Percentiles rank a stretch among this genome's conserved stretches.
phyloP scores from a whole-genome alignment of 2,329 filamentous ascomycete species.

The Cladobotryum mycophilum region DNA sequence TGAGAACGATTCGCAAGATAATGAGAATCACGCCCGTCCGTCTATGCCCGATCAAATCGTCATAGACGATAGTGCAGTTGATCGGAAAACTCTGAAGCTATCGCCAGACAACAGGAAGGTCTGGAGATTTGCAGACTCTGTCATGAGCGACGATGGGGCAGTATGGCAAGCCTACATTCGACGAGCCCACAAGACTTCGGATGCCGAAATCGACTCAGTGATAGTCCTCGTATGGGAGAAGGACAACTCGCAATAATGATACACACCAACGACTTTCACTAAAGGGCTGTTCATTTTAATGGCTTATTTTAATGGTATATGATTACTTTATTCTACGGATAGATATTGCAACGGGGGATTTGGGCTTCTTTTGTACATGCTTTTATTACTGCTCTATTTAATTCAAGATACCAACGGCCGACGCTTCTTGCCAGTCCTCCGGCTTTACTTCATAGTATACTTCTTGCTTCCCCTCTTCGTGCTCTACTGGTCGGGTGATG shows the following conservation, averaged over 20 bases:
- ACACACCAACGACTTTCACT: no score
- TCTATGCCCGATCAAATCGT: constrained; percentile 25
- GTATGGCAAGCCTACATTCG: constrained; percentile 44
- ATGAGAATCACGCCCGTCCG: constrained; percentile 10
- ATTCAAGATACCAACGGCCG: not conserved
- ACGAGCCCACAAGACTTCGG: constrained; percentile 17
- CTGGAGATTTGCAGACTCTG: constrained; percentile 37
- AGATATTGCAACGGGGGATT: not conserved
- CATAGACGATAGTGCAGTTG: constrained; percentile 24
- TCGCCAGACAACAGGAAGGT: constrained; percentile 32
- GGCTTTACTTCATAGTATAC: constrained; percentile 20
- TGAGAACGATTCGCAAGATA: constrained; percentile 1
- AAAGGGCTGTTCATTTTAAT: no score
- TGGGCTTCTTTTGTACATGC: not conserved
- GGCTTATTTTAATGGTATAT: no score
- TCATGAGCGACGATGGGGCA: constrained; percentile 27
- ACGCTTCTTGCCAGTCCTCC: constrained; percentile 12
- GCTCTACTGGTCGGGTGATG: constrained; percentile 11
- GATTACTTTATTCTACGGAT: not conserved
- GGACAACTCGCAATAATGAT: no score
- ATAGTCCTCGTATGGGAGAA: constrained; percentile 37
- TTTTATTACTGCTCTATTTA: not conserved
- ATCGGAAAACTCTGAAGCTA: constrained; percentile 25
- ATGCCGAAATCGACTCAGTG: constrained; percentile 30
- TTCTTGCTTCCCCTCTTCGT: constrained; percentile 15